Conservation (phyloP, 306 rosid species). For the Ammopiptanthus mongolicus region DNA sequence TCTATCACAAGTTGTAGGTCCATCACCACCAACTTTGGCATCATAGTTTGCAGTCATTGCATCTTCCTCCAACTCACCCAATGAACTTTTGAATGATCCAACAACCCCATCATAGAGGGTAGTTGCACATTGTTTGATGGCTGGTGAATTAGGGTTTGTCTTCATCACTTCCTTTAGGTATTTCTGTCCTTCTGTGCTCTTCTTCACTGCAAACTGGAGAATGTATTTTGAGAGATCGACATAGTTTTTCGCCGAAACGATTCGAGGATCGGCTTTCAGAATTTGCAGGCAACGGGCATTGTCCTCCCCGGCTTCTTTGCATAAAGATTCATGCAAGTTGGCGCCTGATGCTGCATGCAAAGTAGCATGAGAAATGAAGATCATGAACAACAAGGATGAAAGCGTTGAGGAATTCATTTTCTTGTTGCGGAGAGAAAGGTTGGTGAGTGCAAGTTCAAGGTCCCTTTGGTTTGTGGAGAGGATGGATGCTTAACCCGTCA, state of each 20-base stretch:
- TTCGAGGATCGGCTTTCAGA: not conserved
- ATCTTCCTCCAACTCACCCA: slow-evolving; percentile 12
- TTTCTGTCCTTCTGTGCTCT: not conserved
- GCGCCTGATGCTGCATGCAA: not conserved
- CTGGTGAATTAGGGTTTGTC: not conserved
- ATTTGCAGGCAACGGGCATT: not conserved
- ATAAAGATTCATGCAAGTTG: not conserved
- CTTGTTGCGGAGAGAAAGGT: not conserved
- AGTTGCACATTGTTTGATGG: slow-evolving; percentile 7
- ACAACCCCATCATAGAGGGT: not conserved
- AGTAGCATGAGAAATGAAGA: slow-evolving; percentile 5
- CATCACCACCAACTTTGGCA: slow-evolving; percentile 30
- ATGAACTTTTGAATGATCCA: slow-evolving; percentile 25
- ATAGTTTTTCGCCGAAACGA: not conserved
- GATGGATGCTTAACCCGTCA: not conserved
- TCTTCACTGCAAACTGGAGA: not conserved
- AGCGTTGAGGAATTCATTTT: slow-evolving; percentile 15
- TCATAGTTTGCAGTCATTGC: slow-evolving; percentile 12
- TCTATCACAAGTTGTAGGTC: slow-evolving; percentile 1
- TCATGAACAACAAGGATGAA: slow-evolving; percentile 11
- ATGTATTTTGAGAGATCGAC: not conserved
- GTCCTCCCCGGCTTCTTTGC: not conserved
- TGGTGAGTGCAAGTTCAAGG: not conserved
- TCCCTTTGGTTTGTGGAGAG: not conserved
- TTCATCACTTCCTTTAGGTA: not conserved